Evolutionary conservation across 345 rosid species (phyloP), one percentile per base, ranked within the genome.

Genomic region (Ricinus communis): DNA sequence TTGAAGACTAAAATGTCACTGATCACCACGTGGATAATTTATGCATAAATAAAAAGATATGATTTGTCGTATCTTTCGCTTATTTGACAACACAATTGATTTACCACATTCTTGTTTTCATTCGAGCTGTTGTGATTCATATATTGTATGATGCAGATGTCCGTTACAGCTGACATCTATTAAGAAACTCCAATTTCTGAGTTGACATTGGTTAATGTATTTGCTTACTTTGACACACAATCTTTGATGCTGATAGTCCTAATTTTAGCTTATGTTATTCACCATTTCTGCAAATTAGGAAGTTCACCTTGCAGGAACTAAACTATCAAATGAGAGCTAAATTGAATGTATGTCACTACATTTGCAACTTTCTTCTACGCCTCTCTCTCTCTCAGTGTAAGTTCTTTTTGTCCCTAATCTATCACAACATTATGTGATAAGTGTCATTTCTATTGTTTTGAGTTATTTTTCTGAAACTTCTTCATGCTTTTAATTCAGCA

Each of bases 91-190:
- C 38, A 22, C 58, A 21, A 47, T 65, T 47, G n/a, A 25, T 31
- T 38, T 18, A 30, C 30, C 25, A 56, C 62, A 28, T 15, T 61
- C 15, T 33, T 18, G 62, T n/a, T 65, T n/a, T 18, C 49, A 25
- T 69, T n/a, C 13, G 52, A 55, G 38, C 47, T 28, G 51, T 38
- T 43, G 30, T 58, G 53, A 12, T 57, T 57, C 41, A 57, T 51
- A 3, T 2, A 43, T 43, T 43, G 13, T 43, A 43, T 43, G 47
- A 9, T 25, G 31, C 62, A 57, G 15, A 14, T 47, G 7, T 50
- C 45, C 49, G 40, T 55, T 65, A 47, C 14, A 58, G 45, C 55
- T 47, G 41, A 25, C 10, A 13, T 25, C 47, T 33, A 38, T 43
- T 27, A 43, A 66, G 50, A 53, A 47, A 31, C 15, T n/a, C 28